Percentiles rank a stretch among this genome's conserved stretches.
Evolutionary conservation across 306 rosid species (phyloP).

Genomic region (Sechiopsis laciniata): DNA sequence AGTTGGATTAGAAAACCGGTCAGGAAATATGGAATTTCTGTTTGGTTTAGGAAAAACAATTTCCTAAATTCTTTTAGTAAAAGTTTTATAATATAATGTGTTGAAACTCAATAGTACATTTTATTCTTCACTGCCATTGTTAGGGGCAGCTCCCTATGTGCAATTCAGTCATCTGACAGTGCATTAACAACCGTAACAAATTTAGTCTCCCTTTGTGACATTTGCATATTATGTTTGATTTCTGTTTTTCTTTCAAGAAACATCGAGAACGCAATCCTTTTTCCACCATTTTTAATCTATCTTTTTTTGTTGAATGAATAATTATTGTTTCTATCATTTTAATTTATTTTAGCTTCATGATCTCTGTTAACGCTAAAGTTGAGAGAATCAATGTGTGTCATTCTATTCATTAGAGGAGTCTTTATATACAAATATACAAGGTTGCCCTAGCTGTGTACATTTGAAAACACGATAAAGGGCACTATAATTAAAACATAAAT

Average conservation of each 20-base stretch:
- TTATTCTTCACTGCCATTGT: neutral
- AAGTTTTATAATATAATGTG: neutral
- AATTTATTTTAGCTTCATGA: neutral
- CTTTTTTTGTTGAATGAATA: neutral
- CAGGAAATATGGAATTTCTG: neutral
- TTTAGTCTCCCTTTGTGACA: neutral
- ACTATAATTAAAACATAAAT: too few relatives aligned
- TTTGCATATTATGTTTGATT: neutral
- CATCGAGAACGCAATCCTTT: neutral
- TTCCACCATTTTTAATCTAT: too few relatives aligned
- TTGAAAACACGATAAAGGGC: too few relatives aligned
- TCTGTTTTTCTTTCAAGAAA: neutral
- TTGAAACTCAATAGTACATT: neutral
- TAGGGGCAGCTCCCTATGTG: neutral
- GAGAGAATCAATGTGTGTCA: too few relatives aligned
- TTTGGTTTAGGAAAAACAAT: neutral
- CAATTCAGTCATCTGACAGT: slow-evolving; percentile 1
- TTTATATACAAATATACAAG: too few relatives aligned
- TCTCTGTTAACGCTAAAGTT: neutral
- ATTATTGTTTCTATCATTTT: neutral
- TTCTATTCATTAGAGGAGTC: too few relatives aligned
- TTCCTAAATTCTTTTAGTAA: neutral
- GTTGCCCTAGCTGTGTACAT: too few relatives aligned
- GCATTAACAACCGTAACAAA: neutral
- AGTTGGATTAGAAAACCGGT: slow-evolving; percentile 61